Evolutionary conservation across 2,329 filamentous ascomycete species (phyloP), one percentile per base, ranked within the genome.

Genomic region (Cladosporium sp.): DNA sequence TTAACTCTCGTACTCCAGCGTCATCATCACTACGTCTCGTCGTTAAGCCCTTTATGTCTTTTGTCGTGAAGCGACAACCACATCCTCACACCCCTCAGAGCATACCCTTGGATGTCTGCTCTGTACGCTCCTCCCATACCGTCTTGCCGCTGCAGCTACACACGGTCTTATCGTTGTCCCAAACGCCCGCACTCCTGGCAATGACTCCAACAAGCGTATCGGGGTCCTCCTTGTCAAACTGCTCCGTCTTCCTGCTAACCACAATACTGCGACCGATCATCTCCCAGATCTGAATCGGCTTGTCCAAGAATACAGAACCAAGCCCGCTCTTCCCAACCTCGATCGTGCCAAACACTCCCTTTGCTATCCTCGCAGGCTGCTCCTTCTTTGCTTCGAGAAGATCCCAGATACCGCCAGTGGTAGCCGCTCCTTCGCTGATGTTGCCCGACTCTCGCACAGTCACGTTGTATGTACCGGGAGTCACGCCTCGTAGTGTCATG

Each of bases 151-250:
- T 96, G 80, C 95, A 99, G 58, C 93, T 97, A 78, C 95, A 99
- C 6, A 99, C 94, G 55, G 92, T 97, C 85, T 98, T 99, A 77
- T 97, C 92, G 74, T 99, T 97, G 78, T 97, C 94, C 95, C 95
- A 99, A 68, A 97, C 90, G n/a, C 95, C 95, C 18, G 95, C 94
- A 78, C 93, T 97, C 76, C 95, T 85, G 59, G 95, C 95, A 80
- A 99, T 92, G 61, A 99, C 93, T 10, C 95, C 95, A 2, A 97
- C 92, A 60, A 97, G 83, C 24, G 93, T 97, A 77, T 96, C 88
- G 65, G 88, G 85, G 75, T 97, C 92, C 71, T 97, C 93, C 73
- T 84, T 84, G 44, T 88, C 86, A 44, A 72, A 70, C 71, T 84
- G 83, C 47, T 69, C 66, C 65, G 69, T 67, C 66, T 87, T 81